Evolutionary conservation across 1,284 basidiomycete species (phyloP), one percentile per base, ranked within the genome.

Genomic region (Erythrobasidium hasegawianum): DNA sequence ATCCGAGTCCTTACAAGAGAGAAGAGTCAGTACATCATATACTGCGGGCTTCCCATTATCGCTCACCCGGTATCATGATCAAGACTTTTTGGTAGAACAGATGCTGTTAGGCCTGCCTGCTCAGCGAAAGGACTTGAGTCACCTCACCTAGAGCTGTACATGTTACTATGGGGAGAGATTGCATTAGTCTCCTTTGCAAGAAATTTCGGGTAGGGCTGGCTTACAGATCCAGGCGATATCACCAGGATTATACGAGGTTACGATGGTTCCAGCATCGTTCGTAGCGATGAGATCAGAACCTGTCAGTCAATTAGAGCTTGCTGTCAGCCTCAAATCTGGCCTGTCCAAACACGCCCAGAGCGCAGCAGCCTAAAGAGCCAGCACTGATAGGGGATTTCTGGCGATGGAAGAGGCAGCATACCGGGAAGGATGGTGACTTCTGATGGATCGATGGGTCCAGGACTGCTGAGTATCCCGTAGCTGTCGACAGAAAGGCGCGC

Each of bases 221-320:
- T 57, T 39, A 65, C 62, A 40, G 18, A 69, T 55, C 62, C 62
- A 69, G 39, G 57, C 68, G 40, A 59, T 64, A 38, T 71, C 68
- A 59, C 59, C 56, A 47, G 64, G 59, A n/a, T 60, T 40, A 56
- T 73, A 74, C 14, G 67, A 53, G 1, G 64, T 69, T 16, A 60
- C 29, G 1, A 71, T 65, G 22, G 57, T 49, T 0, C 72, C 72
- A 24, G 65, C 72, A 22, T 62, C 40, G 2, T 60, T n/a, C 1
- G 70, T 71, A 1, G 68, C 70, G 22, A 75, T 73, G 45, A 75
- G 55, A 54, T 74, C 72, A 14, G 71, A 72, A 10, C 73, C 72
- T 53, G 68, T 47, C 33, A 33, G 33, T 33, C 20, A n/a, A 27
- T 16, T 9, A 53, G n/a, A 26, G 3, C 7, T 29, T 10, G 4